Evolutionary conservation across 78 protist species (phyloP), one percentile per base, ranked within the genome.

Genomic region (Salpingoeca rosetta): DNA sequence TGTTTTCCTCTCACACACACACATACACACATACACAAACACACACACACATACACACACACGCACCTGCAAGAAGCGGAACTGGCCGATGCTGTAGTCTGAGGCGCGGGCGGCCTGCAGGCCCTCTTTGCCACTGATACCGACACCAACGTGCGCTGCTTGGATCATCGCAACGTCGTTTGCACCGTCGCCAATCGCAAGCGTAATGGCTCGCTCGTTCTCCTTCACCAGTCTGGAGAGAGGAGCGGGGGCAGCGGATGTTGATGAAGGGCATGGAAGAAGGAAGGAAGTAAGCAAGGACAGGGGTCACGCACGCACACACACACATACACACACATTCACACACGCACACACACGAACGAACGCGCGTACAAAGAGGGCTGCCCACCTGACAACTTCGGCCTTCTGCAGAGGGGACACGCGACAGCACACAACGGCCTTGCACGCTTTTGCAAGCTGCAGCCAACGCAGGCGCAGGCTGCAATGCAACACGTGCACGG

Each of bases 361-460:
- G n/a, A n/a, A n/a, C n/a, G n/a, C n/a, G n/a, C n/a, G n/a, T n/a
- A n/a, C n/a, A n/a, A n/a, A n/a, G n/a, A n/a, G n/a, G n/a, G n/a
- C n/a, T n/a, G n/a, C 65, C 31, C 17, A 51, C 65, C 65, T 7
- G 31, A 92, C 96, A 26, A 89, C 87, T 0, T 39, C 39, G 1
- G 95, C 96, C 87, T 97, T 97, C 84, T 97, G 99, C 1, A 39
- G 1, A 1, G 98, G 98, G 3, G 95, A 41, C 42, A 89, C 95
- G 31, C 99, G 90, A 92, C 99, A 97, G 31, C 91, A 91, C 22
- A 97, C 82, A 28, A 95, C 97, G 0, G 94, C 88, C 26, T 28
- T 3, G 84, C 97, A 97, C 36, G 11, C 76, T 0, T 43, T 42
- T 25, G 84, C 86, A 27, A 82, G 45, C 44, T 3, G 43, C n/a